Evolutionary conservation across 2,329 filamentous ascomycete genomes (phyloP).

Genomic region (Sclerotinia glacialis): DNA sequence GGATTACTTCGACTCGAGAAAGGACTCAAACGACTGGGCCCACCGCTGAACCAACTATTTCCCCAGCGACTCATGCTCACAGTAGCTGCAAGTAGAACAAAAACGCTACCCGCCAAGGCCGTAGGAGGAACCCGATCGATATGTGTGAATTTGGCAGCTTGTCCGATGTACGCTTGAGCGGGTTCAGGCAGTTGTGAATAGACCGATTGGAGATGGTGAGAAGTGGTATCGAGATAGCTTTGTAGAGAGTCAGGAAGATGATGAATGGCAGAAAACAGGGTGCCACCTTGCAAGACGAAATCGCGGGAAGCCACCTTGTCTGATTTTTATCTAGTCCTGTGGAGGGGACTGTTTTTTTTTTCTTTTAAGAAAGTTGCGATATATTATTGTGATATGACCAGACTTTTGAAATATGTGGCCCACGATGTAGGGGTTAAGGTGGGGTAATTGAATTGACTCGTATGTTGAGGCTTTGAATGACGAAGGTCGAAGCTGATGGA

Average conservation of each 20-base stretch:
- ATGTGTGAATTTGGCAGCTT: slow-evolving; percentile 34
- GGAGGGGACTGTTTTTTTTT: slow-evolving; percentile 10
- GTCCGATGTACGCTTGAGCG: slow-evolving; percentile 33
- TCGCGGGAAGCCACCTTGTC: slow-evolving; percentile 40
- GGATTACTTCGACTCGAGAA: slow-evolving; percentile 42
- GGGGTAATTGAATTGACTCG: slow-evolving; percentile 4
- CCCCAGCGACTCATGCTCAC: slow-evolving; percentile 40
- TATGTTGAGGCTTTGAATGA: slow-evolving; percentile 4
- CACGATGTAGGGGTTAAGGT: slow-evolving; percentile 15
- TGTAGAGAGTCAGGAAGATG: slow-evolving; percentile 50
- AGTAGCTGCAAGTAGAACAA: slow-evolving; percentile 33
- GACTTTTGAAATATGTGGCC: slow-evolving; percentile 13
- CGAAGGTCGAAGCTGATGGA: slow-evolving; percentile 2
- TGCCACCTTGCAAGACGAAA: slow-evolving; percentile 62
- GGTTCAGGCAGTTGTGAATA: slow-evolving; percentile 39
- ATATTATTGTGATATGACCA: not conserved
- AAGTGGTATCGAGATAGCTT: slow-evolving; percentile 53
- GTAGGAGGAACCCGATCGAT: slow-evolving; percentile 35
- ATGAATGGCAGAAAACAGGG: slow-evolving; percentile 54
- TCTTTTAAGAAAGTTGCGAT: slow-evolving; percentile 2
- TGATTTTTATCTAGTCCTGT: slow-evolving; percentile 27
- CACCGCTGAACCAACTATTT: slow-evolving; percentile 35
- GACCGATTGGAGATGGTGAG: slow-evolving; percentile 49
- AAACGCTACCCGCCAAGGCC: slow-evolving; percentile 30
- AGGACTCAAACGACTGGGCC: slow-evolving; percentile 34